Percentiles rank a stretch among this genome's conserved stretches.
phyloP scores from a whole-genome alignment of 495 filamentous ascomycete genomes.

The Bryoglossum gracile region DNA sequence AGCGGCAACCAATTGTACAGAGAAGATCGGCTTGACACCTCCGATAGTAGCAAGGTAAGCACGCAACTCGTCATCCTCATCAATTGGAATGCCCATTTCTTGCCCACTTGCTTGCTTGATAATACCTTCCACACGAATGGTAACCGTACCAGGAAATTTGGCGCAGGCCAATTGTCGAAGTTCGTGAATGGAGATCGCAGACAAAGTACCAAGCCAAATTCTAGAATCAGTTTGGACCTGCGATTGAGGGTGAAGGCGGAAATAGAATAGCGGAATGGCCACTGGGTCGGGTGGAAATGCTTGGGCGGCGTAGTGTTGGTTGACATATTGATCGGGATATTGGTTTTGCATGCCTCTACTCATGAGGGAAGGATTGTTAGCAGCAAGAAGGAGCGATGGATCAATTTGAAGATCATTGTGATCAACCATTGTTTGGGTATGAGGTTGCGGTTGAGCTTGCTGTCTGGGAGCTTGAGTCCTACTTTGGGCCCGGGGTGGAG shows the following conservation, averaged over 20 bases:
- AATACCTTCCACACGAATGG: conserved; percentile 57
- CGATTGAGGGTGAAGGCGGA: conserved; percentile 53
- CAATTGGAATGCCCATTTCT: conserved; percentile 52
- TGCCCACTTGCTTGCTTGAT: conserved; percentile 50
- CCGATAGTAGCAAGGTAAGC: conserved; percentile 59
- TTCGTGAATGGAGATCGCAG: conserved; percentile 46
- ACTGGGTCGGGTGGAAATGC: conserved; percentile 33
- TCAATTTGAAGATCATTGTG: conserved; percentile 59
- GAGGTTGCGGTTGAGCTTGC: conserved; percentile 18
- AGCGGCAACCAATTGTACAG: conserved; percentile 34
- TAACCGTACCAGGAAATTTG: conserved; percentile 47
- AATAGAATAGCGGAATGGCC: conserved; percentile 52
- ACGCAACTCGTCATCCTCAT: conserved; percentile 61
- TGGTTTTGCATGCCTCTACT: conserved; percentile 39
- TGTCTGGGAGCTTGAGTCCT: too few relatives aligned
- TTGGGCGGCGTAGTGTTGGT: conserved; percentile 34
- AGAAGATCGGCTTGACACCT: conserved; percentile 59
- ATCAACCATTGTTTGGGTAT: conserved; percentile 43
- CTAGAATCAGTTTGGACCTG: conserved; percentile 37
- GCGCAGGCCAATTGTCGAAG: conserved; percentile 46
- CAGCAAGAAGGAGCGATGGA: conserved; percentile 42
- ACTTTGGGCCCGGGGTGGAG: conserved; percentile 13
- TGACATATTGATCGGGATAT: conserved; percentile 34
- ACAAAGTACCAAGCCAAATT: conserved; percentile 58
- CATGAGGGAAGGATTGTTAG: conserved; percentile 22